phyloP scores from a whole-genome alignment of 768 basidiomycete species.

The Naganishia friedmannii region DNA sequence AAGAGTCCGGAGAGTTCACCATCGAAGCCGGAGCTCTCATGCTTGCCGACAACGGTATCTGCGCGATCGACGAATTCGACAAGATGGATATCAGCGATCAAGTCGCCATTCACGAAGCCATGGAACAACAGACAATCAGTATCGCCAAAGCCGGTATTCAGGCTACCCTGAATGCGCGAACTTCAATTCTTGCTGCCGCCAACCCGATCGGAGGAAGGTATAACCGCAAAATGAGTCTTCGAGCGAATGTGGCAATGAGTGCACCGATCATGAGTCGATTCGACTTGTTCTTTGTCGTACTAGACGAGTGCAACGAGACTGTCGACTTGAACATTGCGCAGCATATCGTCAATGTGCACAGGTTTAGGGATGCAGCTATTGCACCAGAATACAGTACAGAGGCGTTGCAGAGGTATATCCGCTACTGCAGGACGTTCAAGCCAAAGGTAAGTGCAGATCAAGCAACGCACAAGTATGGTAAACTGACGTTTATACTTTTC shows the following conservation, averaged over 20 bases:
- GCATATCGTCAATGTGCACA: slow-evolving; percentile 96
- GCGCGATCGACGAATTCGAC: slow-evolving; percentile 99
- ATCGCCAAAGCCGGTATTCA: slow-evolving; percentile 99
- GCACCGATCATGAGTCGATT: slow-evolving; percentile 98
- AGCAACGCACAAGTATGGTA: not conserved
- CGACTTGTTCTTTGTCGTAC: slow-evolving; percentile 97
- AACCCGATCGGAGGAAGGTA: slow-evolving; percentile 97
- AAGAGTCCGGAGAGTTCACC: slow-evolving; percentile 98
- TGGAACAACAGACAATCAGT: slow-evolving; percentile 99
- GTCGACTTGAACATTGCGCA: slow-evolving; percentile 88
- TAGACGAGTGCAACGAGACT: slow-evolving; percentile 92
- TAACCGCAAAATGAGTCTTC: slow-evolving; percentile 84
- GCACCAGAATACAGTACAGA: slow-evolving; percentile 96
- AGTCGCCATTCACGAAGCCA: slow-evolving; percentile 98
- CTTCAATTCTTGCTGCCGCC: slow-evolving; percentile 94
- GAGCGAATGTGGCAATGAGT: slow-evolving; percentile 94
- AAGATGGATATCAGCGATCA: slow-evolving; percentile 99
- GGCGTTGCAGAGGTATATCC: slow-evolving; percentile 90
- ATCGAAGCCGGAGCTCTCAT: slow-evolving; percentile 98
- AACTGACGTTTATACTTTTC: slow-evolving; percentile 1
- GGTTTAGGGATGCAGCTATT: slow-evolving; percentile 90
- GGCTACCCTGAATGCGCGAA: slow-evolving; percentile 94
- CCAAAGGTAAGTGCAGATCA: slow-evolving; percentile 67
- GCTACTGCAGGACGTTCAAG: slow-evolving; percentile 94
- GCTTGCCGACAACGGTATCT: slow-evolving; percentile 99